Evolutionary conservation across 2,329 filamentous ascomycete genomes (phyloP), one percentile per base, ranked within the genome.

Genomic region (Hypoxylon sp.): DNA sequence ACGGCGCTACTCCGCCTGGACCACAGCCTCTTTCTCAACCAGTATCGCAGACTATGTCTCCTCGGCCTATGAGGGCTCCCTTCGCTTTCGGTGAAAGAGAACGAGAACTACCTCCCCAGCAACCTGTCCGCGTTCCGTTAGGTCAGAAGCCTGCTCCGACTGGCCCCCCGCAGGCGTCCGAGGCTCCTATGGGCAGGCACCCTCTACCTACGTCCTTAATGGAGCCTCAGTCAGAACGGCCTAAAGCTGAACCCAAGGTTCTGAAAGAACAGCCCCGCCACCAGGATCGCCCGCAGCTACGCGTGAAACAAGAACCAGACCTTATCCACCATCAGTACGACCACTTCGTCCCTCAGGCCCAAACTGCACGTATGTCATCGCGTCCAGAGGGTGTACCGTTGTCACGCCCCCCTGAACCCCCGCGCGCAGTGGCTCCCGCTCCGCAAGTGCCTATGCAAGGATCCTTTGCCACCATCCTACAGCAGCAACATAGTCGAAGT

Each of bases 291-390:
- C 73, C 68, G 51, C 76, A 74, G 8, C 67, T 79, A 57, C 80
- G 79, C 30, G 80, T 87, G 53, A 87, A 88, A 75, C 84, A 86
- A 69, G 86, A 88, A 70, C 82, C 82, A 2, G 85, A 87, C 51
- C 72, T 81, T 49, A 75, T 76, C n/a, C 81, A 80, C 64, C 81
- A 80, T 62, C 84, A 82, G 40, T 84, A 83, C 65, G 85, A 88
- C 42, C 77, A 80, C 0, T 86, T 82, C 61, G 76, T 79, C 17
- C 79, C 82, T 58, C 81, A 73, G 30, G 67, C 80, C 17, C 80
- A 80, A 44, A 78, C 81, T 53, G 76, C 79, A 44, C 82, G 83
- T 27, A 79, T 78, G 17, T 77, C 81, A 22, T 74, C 82, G 6
- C 77, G 84, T 55, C 72, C 74, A 35, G 85, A 87, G 60, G 80